These are phyloP conservation scores for Microcyclospora pomicola DNA, from an alignment of 2,329 filamentous ascomycete species.

Conservation along the genomic window DNA sequence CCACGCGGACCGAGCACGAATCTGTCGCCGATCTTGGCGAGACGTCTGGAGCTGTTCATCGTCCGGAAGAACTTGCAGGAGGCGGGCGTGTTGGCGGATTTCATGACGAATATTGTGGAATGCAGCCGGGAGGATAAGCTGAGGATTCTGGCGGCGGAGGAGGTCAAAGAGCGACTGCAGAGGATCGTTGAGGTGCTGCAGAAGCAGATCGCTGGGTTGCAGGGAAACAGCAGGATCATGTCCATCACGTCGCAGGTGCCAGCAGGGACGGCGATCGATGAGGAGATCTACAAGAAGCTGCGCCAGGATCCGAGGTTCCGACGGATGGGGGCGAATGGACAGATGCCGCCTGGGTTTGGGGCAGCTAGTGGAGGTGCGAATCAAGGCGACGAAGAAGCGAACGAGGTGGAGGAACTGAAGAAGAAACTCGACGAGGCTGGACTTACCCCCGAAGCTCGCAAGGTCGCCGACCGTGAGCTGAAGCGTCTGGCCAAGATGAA, in stretches of 20 bases:
- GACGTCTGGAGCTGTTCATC: slow-evolving; percentile 78
- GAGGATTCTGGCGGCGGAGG: slow-evolving; percentile 65
- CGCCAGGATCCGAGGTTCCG: slow-evolving; percentile 29
- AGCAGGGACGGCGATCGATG: slow-evolving; percentile 26
- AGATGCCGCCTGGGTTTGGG: slow-evolving; percentile 16
- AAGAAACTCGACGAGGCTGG: slow-evolving; percentile 73
- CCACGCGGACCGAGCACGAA: slow-evolving; percentile 51
- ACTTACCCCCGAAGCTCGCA: slow-evolving; percentile 70
- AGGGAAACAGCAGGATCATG: slow-evolving; percentile 76
- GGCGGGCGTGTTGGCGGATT: slow-evolving; percentile 78
- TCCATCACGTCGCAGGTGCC: slow-evolving; percentile 48
- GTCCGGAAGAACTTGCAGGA: slow-evolving; percentile 67
- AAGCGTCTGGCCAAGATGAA: slow-evolving; percentile 89
- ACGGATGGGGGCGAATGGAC: slow-evolving; percentile 19
- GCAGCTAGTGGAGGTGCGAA: slow-evolving; percentile 32
- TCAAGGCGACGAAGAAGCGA: slow-evolving; percentile 65
- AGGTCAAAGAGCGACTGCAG: slow-evolving; percentile 63
- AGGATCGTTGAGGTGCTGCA: slow-evolving; percentile 74
- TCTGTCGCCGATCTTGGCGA: slow-evolving; percentile 71
- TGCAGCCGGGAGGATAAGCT: slow-evolving; percentile 84
- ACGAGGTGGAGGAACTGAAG: slow-evolving; percentile 82
- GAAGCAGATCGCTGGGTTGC: slow-evolving; percentile 68
- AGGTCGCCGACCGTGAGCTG: slow-evolving; percentile 81
- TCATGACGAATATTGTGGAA: slow-evolving; percentile 89
- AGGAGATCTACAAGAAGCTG: slow-evolving; percentile 30